These are phyloP conservation scores for Croton laevigatus DNA, from an alignment of 441 rosid genomes.

Conservation along the genomic window DNA sequence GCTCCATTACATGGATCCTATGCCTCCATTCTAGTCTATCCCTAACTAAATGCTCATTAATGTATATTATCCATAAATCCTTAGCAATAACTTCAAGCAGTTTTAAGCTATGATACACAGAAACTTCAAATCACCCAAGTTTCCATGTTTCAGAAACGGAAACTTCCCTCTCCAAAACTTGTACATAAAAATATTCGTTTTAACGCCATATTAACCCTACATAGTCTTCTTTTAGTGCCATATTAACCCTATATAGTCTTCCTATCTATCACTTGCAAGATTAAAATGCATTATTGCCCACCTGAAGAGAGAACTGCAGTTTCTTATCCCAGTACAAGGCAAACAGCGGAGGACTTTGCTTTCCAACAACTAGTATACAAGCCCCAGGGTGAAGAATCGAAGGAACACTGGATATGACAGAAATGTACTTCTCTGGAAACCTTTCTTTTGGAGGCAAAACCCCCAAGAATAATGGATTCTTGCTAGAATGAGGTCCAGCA, in stretches of 20 bases:
- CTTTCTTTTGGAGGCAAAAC: slow-evolving; percentile 84
- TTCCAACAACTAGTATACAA: slow-evolving; percentile 67
- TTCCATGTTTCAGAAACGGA: too few relatives aligned
- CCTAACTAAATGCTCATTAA: too few relatives aligned
- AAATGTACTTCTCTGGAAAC: slow-evolving; percentile 86
- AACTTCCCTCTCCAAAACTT: too few relatives aligned
- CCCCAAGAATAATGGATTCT: slow-evolving; percentile 82
- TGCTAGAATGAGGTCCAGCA: slow-evolving; percentile 78
- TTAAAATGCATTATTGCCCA: slow-evolving; percentile 23
- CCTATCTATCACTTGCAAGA: slow-evolving; percentile 1
- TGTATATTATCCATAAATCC: too few relatives aligned
- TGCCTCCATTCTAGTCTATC: too few relatives aligned
- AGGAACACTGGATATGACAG: slow-evolving; percentile 67
- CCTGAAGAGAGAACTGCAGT: slow-evolving; percentile 83
- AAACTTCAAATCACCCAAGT: too few relatives aligned
- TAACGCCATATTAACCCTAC: neutral
- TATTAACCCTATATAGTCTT: neutral
- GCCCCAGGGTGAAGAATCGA: slow-evolving; percentile 84
- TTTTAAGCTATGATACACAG: too few relatives aligned
- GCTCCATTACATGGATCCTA: too few relatives aligned
- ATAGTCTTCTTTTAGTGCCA: neutral
- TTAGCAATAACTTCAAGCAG: too few relatives aligned
- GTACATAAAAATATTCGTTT: neutral
- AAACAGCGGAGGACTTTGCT: slow-evolving; percentile 64
- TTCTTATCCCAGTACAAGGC: slow-evolving; percentile 95